Base-by-base conservation (phyloP, 2,329 filamentous ascomycete genomes). In the Penicillium concentricum region DNA sequence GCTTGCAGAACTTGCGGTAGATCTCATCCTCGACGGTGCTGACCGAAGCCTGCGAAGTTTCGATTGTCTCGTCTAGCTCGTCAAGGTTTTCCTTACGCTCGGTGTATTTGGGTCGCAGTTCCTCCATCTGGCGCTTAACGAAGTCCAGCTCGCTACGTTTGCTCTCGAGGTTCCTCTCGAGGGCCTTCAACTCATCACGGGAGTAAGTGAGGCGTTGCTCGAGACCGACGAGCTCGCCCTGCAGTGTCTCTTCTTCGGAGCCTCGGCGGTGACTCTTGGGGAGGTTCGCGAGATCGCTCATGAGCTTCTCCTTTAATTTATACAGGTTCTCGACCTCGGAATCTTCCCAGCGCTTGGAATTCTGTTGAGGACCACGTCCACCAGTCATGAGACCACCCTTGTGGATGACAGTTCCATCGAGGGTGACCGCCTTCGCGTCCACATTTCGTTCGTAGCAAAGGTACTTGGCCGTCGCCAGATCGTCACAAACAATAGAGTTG, bases 301-400 rank as follows among this genome's bases (percentile, higher is more conserved):
- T 84, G 57, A 92, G 81, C 69, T 91, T 91, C 58, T 90, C 85
- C 54, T 86, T 88, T 65, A 91, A 81, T 61, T 87, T 87, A 66
- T 88, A 84, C n/a, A 97, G 80, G 58, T 90, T 90, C 62, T 96
- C 90, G 30, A 97, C 86, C 65, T 97, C 92, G 8, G 89, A 85
- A 66, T 97, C 92, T 67, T 96, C 92, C 76, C 95, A 97, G 51
- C 89, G 85, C 56, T 91, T 88, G 62, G 91, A 89, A 57, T 84
- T 85, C 53, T 87, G 86, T 72, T 89, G 90, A 45, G 87, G 87
- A 30, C 91, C 88, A 60, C 92, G 89, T 63, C 94, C 94, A 81
- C 94, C 94, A 47, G 94, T 97, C 89, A 99, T 97, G 51, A 95
- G 82, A 69, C 94, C 94, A 44, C 90, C 92, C 72, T 97, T 97